Evolutionary conservation across 768 basidiomycete genomes (phyloP).

Genomic region (Tulasnella sp.): DNA sequence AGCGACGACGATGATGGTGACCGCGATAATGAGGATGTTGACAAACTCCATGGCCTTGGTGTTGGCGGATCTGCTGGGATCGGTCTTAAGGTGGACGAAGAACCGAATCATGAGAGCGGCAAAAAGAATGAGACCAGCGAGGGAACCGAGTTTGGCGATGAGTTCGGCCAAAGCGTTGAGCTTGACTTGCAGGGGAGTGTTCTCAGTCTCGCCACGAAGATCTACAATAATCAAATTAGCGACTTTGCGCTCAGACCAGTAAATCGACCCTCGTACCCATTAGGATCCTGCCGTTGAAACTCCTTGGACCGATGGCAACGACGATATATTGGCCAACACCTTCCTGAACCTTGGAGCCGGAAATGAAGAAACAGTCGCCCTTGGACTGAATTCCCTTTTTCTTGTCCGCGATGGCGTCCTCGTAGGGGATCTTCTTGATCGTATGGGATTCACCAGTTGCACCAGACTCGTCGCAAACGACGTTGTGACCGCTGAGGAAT

Average conservation of each 20-base stretch:
- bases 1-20: slow-evolving; percentile 83
- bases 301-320: slow-evolving; percentile 83
- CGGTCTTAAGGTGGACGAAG: slow-evolving; percentile 74
- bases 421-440: slow-evolving; percentile 77
- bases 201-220: slow-evolving; percentile 75
- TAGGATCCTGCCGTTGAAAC: slow-evolving; percentile 96
- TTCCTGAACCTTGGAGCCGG: slow-evolving; percentile 88
- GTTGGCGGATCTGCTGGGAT: slow-evolving; percentile 57
- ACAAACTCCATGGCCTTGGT: slow-evolving; percentile 87
- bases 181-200: slow-evolving; percentile 90
- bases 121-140: slow-evolving; percentile 78
- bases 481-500: slow-evolving; percentile 85
- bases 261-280: slow-evolving; percentile 56
- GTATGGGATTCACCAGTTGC: slow-evolving; percentile 96
- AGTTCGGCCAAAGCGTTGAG: slow-evolving; percentile 89
- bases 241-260: background rate
- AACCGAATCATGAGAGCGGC: slow-evolving; percentile 83
- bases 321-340: slow-evolving; percentile 91
- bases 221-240: slow-evolving; percentile 39
- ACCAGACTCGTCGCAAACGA: slow-evolving; percentile 92
- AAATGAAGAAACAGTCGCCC: slow-evolving; percentile 85
- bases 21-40: slow-evolving; percentile 87
- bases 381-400: slow-evolving; percentile 41
- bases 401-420: slow-evolving; percentile 55
- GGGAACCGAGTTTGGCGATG: slow-evolving; percentile 84